phyloP scores from a whole-genome alignment of 164 flowering plant species.

The Vitis rupestris region DNA sequence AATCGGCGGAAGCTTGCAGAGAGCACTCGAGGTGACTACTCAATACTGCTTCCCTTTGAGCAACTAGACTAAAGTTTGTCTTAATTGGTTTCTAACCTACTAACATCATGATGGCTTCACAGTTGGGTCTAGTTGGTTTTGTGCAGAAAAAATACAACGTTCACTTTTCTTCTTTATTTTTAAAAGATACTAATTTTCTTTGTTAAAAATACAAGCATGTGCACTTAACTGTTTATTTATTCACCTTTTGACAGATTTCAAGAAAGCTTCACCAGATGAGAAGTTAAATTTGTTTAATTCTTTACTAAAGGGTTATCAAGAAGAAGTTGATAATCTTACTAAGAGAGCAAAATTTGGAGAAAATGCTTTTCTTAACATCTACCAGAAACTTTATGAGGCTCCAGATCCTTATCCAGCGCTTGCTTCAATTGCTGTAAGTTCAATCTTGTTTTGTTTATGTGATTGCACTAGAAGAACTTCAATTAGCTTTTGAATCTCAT shows the following conservation, averaged over 20 bases:
- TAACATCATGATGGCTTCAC: background rate
- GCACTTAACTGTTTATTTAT: background rate
- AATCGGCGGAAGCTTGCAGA: constrained; percentile 97
- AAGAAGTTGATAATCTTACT: constrained; percentile 97
- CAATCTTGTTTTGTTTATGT: background rate
- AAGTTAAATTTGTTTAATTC: constrained; percentile 84
- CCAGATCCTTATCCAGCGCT: constrained; percentile 98
- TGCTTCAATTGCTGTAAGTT: constrained; percentile 83
- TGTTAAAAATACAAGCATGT: background rate
- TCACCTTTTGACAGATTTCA: constrained; percentile 63
- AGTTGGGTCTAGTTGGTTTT: background rate
- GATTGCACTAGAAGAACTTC: background rate
- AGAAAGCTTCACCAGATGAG: constrained; percentile 89
- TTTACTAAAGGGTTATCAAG: constrained; percentile 93
- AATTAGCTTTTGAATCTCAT: background rate
- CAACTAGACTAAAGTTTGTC: background rate
- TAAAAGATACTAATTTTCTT: background rate
- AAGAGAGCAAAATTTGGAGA: constrained; percentile 98
- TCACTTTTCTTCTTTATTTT: background rate
- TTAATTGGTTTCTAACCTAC: background rate
- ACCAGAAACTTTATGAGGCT: constrained; percentile 97
- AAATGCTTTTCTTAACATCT: constrained; percentile 96
- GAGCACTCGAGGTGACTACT: constrained; percentile 79
- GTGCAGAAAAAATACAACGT: too few relatives aligned
- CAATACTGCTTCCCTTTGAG: background rate